Conservation (phyloP, 2,329 filamentous ascomycete species). For the Metarhizium rileyi region DNA sequence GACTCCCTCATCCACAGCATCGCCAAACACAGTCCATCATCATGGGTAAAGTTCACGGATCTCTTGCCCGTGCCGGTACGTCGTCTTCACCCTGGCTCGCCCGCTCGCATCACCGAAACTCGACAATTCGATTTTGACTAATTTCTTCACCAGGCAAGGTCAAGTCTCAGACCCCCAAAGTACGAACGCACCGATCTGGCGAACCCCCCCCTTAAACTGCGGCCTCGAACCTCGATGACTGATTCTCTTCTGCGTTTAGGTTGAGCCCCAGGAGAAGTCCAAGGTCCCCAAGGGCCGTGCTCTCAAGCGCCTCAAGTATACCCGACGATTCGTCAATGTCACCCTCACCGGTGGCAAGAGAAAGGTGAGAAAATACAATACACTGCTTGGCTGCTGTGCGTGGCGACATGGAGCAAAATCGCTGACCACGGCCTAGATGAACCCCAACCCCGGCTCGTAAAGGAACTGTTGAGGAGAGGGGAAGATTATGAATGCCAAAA, state of each 20-base stretch:
- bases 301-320: constrained; percentile 95
- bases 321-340: constrained; percentile 96
- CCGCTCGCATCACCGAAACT: background rate
- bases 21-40: constrained; percentile 35
- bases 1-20: constrained; percentile 26
- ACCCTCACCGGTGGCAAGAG: constrained; percentile 96
- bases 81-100: constrained; percentile 7
- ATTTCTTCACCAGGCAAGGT: constrained; percentile 77
- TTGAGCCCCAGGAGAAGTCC: constrained; percentile 88
- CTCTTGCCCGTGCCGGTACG: constrained; percentile 72
- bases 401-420: background rate
- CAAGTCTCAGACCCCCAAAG: constrained; percentile 92
- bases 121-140: background rate
- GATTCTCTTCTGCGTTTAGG: constrained; percentile 35
- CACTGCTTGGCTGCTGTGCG: no score
- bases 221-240: constrained; percentile 19
- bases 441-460: constrained; percentile 74
- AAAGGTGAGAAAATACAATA: constrained; percentile 56
- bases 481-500: constrained; percentile 18
- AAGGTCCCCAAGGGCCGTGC: constrained; percentile 96
- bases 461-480: constrained; percentile 14
- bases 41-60: constrained; percentile 93
- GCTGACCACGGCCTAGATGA: constrained; percentile 53
- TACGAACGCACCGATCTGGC: constrained; percentile 34
- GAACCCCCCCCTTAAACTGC: background rate